Conservation (phyloP, 192 early-diverging fungal species). For the Dissophora ornata region DNA sequence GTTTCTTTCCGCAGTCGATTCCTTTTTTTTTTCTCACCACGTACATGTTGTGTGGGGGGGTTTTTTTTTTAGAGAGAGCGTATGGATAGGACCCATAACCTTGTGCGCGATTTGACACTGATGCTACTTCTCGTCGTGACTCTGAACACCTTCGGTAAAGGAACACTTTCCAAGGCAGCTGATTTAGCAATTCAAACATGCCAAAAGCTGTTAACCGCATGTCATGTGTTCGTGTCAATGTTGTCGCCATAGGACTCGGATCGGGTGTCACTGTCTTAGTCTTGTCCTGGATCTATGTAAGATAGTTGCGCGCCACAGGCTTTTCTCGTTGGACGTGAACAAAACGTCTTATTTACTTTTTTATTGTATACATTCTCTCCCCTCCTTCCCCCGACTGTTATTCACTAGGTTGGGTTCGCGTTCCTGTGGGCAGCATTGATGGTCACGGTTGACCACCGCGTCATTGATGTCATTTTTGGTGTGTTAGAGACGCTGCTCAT, state of each 20-base stretch:
- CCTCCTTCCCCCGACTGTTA: too few species aligned
- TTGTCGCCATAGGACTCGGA: conserved; percentile 26
- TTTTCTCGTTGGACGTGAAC: too few species aligned
- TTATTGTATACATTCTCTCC: too few species aligned
- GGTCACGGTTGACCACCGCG: conserved; percentile 24
- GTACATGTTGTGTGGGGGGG: too few species aligned
- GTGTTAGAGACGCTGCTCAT: conserved; percentile 31
- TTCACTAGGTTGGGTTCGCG: conserved; percentile 9
- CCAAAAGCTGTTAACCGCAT: too few species aligned
- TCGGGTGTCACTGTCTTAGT: conserved; percentile 17
- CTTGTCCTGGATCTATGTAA: conserved; percentile 37
- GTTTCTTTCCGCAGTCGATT: too few species aligned
- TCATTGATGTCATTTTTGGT: conserved; percentile 20
- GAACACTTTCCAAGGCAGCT: too few species aligned
- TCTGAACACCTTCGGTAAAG: conserved; percentile 40
- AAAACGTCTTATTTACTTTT: too few species aligned
- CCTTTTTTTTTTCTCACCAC: too few species aligned
- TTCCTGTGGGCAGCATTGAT: conserved; percentile 26
- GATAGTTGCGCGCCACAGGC: too few species aligned
- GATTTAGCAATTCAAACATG: too few species aligned
- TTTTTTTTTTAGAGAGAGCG: conserved; percentile 29
- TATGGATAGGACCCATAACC: conserved; percentile 8
- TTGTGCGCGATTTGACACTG: conserved; percentile 43
- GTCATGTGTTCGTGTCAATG: too few species aligned
- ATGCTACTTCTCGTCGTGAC: conserved; percentile 43